These are phyloP conservation scores for Abrus precatorius DNA, from an alignment of 306 rosid genomes.

Conservation along the genomic window DNA sequence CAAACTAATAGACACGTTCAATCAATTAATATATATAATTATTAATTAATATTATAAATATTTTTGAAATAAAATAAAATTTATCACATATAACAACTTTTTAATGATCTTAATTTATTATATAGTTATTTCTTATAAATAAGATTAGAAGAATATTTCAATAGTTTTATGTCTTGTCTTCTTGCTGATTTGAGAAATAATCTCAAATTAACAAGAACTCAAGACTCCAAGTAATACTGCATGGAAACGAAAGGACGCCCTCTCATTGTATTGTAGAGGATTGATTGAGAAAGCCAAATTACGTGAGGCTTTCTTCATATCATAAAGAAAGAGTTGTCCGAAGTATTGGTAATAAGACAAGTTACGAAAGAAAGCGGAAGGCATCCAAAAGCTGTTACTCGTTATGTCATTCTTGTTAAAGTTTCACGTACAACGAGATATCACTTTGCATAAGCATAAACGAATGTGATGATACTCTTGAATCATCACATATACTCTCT, in stretches of 20 bases:
- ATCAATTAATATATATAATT: no score
- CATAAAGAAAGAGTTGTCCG: conserved; percentile 20
- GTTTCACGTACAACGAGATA: conserved; percentile 47
- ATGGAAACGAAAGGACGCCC: conserved; percentile 26
- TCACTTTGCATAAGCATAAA: conserved; percentile 17
- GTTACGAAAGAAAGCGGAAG: conserved; percentile 54
- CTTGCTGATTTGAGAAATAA: conserved; percentile 13
- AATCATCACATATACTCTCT: conserved; percentile 14
- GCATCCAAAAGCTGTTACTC: conserved; percentile 51
- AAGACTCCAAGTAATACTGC: conserved; percentile 1
- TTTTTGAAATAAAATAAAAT: no score
- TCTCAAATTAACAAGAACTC: neutral
- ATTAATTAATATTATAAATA: no score
- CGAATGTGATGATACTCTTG: conserved; percentile 29
- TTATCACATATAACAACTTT: no score
- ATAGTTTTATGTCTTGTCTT: no score
- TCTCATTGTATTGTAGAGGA: neutral
- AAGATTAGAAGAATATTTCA: no score
- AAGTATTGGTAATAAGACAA: conserved; percentile 47
- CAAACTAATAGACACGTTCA: no score
- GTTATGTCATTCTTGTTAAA: conserved; percentile 49
- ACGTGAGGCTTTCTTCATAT: conserved; percentile 26
- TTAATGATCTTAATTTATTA: no score
- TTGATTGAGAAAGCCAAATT: conserved; percentile 11
- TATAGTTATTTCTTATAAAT: no score